These are phyloP conservation scores for Bifiguratus adelaidae DNA, from an alignment of 192 early-diverging fungal species.

Conservation along the genomic window DNA sequence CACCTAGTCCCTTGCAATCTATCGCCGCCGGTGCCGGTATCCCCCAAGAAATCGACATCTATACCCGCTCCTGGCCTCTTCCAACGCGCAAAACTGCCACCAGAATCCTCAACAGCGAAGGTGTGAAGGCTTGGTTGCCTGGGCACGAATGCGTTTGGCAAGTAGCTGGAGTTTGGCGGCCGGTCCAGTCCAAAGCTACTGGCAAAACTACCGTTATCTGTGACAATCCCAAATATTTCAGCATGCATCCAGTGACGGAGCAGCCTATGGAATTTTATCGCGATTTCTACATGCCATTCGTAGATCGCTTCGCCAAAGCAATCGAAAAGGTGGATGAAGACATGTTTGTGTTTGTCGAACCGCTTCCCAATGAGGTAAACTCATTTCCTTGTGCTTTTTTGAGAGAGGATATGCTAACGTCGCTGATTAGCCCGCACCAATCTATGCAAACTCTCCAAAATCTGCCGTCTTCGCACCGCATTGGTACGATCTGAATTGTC, in stretches of 20 bases:
- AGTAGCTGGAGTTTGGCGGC: conserved; percentile 67
- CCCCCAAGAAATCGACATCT: conserved; percentile 59
- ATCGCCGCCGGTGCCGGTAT: conserved; percentile 68
- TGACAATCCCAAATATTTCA: conserved; percentile 54
- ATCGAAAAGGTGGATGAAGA: conserved; percentile 42
- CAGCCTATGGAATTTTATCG: conserved; percentile 44
- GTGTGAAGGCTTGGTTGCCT: conserved; percentile 49
- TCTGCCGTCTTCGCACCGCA: conserved; percentile 63
- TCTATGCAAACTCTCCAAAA: background rate
- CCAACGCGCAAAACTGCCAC: conserved; percentile 47
- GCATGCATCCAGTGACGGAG: conserved; percentile 43
- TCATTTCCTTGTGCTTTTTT: background rate
- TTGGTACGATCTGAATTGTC: conserved; percentile 77
- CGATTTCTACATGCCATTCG: conserved; percentile 67
- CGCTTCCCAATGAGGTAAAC: conserved; percentile 64
- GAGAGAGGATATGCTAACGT: conserved; percentile 2
- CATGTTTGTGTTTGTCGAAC: conserved; percentile 63
- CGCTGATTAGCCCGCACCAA: conserved; percentile 8
- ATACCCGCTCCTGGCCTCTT: conserved; percentile 66
- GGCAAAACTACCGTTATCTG: no score
- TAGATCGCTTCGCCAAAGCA: conserved; percentile 48
- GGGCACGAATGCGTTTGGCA: conserved; percentile 63
- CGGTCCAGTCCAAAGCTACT: no score
- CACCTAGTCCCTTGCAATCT: conserved; percentile 61
- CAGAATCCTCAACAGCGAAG: conserved; percentile 42